Conservation (phyloP, 306 rosid genomes). For the Ceratonia siliqua region DNA sequence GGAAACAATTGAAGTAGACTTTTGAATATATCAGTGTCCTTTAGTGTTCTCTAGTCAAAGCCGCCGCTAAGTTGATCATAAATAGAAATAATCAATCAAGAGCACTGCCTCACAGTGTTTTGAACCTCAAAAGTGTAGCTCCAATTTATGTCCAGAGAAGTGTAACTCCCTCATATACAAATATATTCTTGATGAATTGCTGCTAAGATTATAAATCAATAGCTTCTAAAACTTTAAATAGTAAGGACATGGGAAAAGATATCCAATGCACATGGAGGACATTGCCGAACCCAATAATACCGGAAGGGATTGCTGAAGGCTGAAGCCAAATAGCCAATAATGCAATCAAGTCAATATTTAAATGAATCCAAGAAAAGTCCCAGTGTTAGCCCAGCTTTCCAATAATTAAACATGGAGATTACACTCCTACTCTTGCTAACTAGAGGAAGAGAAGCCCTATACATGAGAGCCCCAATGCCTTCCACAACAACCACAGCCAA, state of each 20-base stretch:
- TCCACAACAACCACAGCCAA: slow-evolving; percentile 85
- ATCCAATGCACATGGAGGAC: slow-evolving; percentile 37
- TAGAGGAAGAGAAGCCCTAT: slow-evolving; percentile 63
- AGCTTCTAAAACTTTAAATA: slow-evolving; percentile 22
- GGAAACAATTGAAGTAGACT: slow-evolving; percentile 13
- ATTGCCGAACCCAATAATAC: slow-evolving; percentile 37
- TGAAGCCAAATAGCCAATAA: not conserved
- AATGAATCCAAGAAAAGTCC: slow-evolving; percentile 99
- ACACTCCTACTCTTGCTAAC: slow-evolving; percentile 50
- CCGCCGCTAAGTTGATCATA: not conserved
- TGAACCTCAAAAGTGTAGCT: not conserved
- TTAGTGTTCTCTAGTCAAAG: not conserved
- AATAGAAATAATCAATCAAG: not conserved
- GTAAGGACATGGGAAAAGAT: slow-evolving; percentile 24
- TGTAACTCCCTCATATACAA: not conserved
- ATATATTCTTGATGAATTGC: slow-evolving; percentile 4
- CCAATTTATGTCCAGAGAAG: slow-evolving; percentile 6
- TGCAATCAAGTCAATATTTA: slow-evolving; percentile 58
- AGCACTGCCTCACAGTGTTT: not conserved
- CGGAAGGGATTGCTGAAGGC: not conserved
- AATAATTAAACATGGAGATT: slow-evolving; percentile 78
- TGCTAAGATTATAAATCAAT: not conserved
- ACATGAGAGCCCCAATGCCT: slow-evolving; percentile 95
- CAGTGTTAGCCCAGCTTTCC: slow-evolving; percentile 92
- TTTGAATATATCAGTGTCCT: slow-evolving; percentile 16